Percentiles rank a stretch among this genome's conserved stretches.
These are phyloP conservation scores for Chenopodium formosanum DNA, from an alignment of 148 eudicot genomes.

Conservation along the genomic window DNA sequence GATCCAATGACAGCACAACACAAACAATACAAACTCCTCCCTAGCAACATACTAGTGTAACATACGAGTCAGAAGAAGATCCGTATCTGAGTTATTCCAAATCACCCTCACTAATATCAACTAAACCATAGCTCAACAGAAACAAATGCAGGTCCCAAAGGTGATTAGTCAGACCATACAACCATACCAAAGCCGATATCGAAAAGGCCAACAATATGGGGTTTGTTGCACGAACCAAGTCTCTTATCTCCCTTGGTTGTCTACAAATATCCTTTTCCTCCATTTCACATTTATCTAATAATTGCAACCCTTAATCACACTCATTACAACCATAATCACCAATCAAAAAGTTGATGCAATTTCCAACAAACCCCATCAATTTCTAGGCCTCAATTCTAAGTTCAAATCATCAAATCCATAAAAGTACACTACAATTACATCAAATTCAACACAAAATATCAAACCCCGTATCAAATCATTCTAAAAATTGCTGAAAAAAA, in stretches of 20 bases:
- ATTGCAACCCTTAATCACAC: background rate
- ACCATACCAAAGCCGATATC: too few relatives aligned
- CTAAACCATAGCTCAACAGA: constrained; percentile 17
- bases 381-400: background rate
- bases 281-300: too few relatives aligned
- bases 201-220: too few relatives aligned
- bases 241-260: too few relatives aligned
- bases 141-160: background rate
- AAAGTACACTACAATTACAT: background rate
- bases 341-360: background rate
- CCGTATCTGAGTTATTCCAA: background rate
- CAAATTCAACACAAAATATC: constrained; percentile 13
- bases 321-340: background rate
- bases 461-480: background rate
- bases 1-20: background rate
- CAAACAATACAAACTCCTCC: background rate
- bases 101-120: background rate
- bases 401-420: background rate
- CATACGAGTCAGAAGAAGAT: background rate
- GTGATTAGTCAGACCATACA: background rate
- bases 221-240: too few relatives aligned
- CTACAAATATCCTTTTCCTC: too few relatives aligned
- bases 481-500: background rate
- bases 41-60: background rate
- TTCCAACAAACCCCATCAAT: background rate